Percentiles rank a stretch among this genome's conserved stretches.
These are phyloP conservation scores for Mycena citricolor DNA, from an alignment of 1,284 basidiomycete genomes.

Conservation along the genomic window DNA sequence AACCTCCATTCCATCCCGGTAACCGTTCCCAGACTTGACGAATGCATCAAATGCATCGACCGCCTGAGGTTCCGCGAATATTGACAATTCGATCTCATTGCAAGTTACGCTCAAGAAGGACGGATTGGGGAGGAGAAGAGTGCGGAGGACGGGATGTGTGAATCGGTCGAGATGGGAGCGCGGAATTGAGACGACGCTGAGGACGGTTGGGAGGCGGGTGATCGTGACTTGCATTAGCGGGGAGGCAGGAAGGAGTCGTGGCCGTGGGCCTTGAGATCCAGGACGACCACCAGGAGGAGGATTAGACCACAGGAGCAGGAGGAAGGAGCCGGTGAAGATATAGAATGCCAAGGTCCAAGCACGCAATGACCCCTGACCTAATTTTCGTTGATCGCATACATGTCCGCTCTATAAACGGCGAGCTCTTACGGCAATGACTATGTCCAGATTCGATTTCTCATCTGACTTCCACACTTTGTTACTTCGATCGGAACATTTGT, in stretches of 20 bases:
- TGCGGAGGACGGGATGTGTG: constrained; percentile 61
- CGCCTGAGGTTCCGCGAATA: constrained; percentile 63
- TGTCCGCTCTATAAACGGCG: too few species aligned
- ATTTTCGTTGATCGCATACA: too few species aligned
- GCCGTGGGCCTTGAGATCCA: not conserved
- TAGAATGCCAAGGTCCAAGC: not conserved
- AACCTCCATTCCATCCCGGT: too few species aligned
- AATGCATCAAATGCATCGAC: constrained; percentile 62
- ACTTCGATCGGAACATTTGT: too few species aligned
- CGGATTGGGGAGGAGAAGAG: constrained; percentile 64
- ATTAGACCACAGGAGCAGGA: not conserved
- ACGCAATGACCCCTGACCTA: too few species aligned
- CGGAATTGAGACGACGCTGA: constrained; percentile 71
- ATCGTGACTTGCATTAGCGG: constrained; percentile 54
- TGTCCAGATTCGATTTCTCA: too few species aligned
- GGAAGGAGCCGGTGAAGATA: not conserved
- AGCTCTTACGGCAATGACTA: too few species aligned
- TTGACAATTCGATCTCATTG: constrained; percentile 72
- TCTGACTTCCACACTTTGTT: too few species aligned
- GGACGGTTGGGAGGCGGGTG: constrained; percentile 64
- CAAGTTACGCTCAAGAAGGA: constrained; percentile 72
- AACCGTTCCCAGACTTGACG: constrained; percentile 46
- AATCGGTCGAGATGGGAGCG: constrained; percentile 60
- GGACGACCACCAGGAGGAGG: not conserved
- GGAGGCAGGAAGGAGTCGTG: too few species aligned